Evolutionary conservation across 306 rosid species (phyloP), one percentile per base, ranked within the genome.

Genomic region (Calophaca sinica): DNA sequence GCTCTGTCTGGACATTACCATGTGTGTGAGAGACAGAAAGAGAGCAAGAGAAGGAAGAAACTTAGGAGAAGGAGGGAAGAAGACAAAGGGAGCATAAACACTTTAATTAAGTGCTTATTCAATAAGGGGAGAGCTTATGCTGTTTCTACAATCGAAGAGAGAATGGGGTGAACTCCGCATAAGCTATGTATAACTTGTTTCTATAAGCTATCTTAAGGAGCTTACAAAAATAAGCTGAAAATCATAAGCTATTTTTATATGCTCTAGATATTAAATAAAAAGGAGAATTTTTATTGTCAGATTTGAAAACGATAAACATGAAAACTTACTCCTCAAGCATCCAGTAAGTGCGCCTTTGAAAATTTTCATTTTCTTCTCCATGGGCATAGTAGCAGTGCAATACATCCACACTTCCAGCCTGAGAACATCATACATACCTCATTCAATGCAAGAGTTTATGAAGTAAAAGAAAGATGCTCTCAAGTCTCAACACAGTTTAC

Each of bases 261-360:
- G 3, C 68, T 36, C 6, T 61, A 33, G 31, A 60, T 2, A 32
- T 32, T 9, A 13, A 41, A 59, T 15, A 14, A 6, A 66, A 60
- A 38, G 4, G 48, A 31, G n/a, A 14, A n/a, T 9, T 9, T 36
- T 49, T 14, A 32, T 6, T 42, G 48, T 26, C 51, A 45, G 66
- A 49, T 39, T 36, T 39, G 71, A 59, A 78, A 74, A 73, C 32
- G 29, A 53, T 45, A 67, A 71, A 74, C 33, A 69, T 2, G 39
- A 73, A 62, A 68, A 86, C 98, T 90, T 81, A 93, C 98, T 86
- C 91, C 79, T 90, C 93, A n/a, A 93, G 94, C 94, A 88, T 71
- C 98, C 98, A 93, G 75, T 93, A 93, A 70, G 93, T 90, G 74
- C 96, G 94, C 53, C 98, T 88, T 84, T 88, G 98, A 75, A 90